Conservation (phyloP, 2,329 filamentous ascomycete genomes). For the Emydomyces testavorans region DNA sequence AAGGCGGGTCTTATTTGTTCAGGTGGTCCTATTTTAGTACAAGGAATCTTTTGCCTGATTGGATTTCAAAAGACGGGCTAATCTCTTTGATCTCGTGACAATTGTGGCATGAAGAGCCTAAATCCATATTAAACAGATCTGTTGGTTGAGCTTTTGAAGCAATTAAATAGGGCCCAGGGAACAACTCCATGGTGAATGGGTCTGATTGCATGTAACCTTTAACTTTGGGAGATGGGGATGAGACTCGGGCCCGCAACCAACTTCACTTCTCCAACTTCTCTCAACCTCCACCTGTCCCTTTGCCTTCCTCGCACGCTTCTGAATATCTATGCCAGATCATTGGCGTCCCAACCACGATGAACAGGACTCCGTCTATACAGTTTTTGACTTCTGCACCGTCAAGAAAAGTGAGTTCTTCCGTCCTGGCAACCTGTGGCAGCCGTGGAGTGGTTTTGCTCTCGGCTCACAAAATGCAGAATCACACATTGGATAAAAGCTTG, state of each 20-base stretch:
- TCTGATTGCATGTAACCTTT: constrained; percentile 4
- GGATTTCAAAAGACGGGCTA: neutral
- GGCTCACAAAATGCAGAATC: too few species aligned
- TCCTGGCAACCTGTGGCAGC: neutral
- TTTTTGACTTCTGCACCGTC: constrained; percentile 27
- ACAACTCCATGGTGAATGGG: neutral
- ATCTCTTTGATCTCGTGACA: constrained; percentile 8
- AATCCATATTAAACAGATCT: neutral
- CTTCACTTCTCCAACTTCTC: constrained; percentile 3
- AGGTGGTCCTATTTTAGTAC: neutral
- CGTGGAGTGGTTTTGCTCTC: constrained; percentile 1
- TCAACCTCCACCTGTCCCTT: neutral
- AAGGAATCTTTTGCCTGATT: constrained; percentile 1
- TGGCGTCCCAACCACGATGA: constrained; percentile 22
- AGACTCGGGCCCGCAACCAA: constrained; percentile 10
- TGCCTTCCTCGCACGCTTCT: neutral
- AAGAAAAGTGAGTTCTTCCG: constrained; percentile 26
- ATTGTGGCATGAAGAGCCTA: neutral
- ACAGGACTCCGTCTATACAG: constrained; percentile 27
- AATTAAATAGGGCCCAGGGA: neutral
- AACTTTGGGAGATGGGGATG: constrained; percentile 8
- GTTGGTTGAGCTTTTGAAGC: neutral
- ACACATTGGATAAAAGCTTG: neutral
- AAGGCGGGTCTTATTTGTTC: constrained; percentile 11
- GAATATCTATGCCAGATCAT: neutral